Conservation (phyloP, 192 early-diverging fungal genomes). For the Coemansia sp. region DNA sequence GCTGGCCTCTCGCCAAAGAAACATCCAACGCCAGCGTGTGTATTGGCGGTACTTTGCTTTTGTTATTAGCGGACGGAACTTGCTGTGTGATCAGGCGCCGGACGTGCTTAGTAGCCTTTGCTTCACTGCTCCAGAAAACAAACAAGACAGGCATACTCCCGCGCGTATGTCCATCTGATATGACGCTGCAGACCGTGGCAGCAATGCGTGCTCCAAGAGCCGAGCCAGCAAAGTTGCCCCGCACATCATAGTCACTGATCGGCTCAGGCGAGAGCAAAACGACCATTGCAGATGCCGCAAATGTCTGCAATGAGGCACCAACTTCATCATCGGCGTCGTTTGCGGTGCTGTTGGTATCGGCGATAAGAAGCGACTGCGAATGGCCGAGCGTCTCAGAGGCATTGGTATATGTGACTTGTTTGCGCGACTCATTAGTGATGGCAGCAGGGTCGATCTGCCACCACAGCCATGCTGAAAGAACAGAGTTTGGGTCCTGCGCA, state of each 20-base stretch:
- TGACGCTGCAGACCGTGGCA: no score
- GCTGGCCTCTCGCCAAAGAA: slow-evolving; percentile 27
- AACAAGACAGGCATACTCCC: slow-evolving; percentile 13
- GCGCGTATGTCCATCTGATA: no score
- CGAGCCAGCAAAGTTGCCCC: background rate
- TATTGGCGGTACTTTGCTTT: slow-evolving; percentile 10
- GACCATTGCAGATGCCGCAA: slow-evolving; percentile 17
- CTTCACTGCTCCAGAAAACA: slow-evolving; percentile 33
- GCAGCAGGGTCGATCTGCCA: slow-evolving; percentile 37
- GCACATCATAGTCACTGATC: slow-evolving; percentile 9
- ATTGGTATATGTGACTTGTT: background rate
- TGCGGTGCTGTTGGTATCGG: no score
- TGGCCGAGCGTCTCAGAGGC: no score
- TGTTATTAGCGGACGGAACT: background rate
- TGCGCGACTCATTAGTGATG: background rate
- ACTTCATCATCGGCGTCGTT: no score
- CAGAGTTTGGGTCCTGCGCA: slow-evolving; percentile 8
- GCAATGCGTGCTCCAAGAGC: slow-evolving; percentile 1
- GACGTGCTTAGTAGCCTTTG: slow-evolving; percentile 5
- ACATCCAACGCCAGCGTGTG: slow-evolving; percentile 20
- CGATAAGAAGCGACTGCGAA: no score
- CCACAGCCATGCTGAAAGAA: slow-evolving; percentile 47
- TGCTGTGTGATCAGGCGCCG: slow-evolving; percentile 19
- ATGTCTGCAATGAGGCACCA: no score
- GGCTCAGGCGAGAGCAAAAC: slow-evolving; percentile 24